Evolutionary conservation across 345 rosid species (phyloP).

Genomic region (Draba incana): DNA sequence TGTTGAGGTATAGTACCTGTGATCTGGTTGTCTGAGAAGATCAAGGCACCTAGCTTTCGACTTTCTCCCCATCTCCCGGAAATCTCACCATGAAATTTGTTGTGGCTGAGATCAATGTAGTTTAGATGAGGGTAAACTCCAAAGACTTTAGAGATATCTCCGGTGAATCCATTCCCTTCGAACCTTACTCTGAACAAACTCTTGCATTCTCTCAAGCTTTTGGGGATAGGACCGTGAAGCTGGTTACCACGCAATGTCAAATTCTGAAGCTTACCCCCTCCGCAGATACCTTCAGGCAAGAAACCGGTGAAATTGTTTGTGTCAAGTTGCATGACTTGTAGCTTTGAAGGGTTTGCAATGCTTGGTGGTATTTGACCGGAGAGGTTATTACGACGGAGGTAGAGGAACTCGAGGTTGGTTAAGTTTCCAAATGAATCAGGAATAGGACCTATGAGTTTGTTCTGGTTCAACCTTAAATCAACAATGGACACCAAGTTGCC

Average conservation of each 20-base stretch:
- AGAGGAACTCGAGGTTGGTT: background rate
- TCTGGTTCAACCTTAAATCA: background rate
- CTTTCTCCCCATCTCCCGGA: background rate
- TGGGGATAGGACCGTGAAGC: background rate
- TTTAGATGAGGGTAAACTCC: background rate
- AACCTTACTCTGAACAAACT: constrained; percentile 2
- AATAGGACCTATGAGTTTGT: background rate
- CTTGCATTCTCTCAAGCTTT: constrained; percentile 1
- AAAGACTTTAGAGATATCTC: constrained; percentile 5
- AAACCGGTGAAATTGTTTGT: constrained; percentile 6
- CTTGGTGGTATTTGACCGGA: background rate
- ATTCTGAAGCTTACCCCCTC: background rate
- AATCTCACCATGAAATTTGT: background rate
- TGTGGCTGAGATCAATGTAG: background rate
- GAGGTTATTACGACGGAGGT: background rate
- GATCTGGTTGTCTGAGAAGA: background rate
- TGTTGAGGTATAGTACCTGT: background rate
- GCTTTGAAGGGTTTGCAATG: background rate
- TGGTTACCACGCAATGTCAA: background rate
- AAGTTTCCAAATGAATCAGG: constrained; percentile 8
- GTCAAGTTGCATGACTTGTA: background rate
- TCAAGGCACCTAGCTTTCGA: background rate
- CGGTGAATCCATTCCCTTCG: background rate
- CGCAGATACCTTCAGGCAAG: constrained; percentile 6
- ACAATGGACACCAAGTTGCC: background rate